phyloP scores from a whole-genome alignment of 1,284 basidiomycete species.

The Entoloma clypeatum region DNA sequence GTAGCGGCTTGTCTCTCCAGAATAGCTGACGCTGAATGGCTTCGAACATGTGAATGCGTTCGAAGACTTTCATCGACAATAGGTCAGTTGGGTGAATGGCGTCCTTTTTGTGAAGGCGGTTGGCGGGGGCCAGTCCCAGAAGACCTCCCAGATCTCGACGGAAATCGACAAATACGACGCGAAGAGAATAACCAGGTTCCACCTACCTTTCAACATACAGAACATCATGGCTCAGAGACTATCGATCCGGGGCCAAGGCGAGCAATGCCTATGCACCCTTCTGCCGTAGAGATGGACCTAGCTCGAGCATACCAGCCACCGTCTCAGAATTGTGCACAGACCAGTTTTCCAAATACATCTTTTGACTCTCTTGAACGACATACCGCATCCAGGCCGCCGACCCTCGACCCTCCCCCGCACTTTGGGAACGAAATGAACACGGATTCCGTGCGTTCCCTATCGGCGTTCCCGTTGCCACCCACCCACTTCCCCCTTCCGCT shows the following conservation, averaged over 20 bases:
- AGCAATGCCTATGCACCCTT: neutral
- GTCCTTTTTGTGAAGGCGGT: slow-evolving; percentile 67
- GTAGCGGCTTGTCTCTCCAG: slow-evolving; percentile 62
- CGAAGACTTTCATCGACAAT: slow-evolving; percentile 61
- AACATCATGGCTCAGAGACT: slow-evolving; percentile 7
- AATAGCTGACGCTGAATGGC: slow-evolving; percentile 75
- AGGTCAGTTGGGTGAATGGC: slow-evolving; percentile 67
- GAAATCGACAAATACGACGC: slow-evolving; percentile 11
- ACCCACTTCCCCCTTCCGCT: slow-evolving; percentile 65
- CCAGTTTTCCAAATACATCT: slow-evolving; percentile 4
- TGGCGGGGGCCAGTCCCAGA: slow-evolving; percentile 59
- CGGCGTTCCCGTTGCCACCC: slow-evolving; percentile 68
- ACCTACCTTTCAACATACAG: slow-evolving; percentile 4
- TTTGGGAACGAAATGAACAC: slow-evolving; percentile 28
- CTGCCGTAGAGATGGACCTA: slow-evolving; percentile 18
- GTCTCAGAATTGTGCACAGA: slow-evolving; percentile 11
- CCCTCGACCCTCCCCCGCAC: slow-evolving; percentile 15
- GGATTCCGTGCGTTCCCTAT: slow-evolving; percentile 61
- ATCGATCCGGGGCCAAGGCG: too few species aligned
- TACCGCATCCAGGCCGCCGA: slow-evolving; percentile 11
- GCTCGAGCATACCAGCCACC: slow-evolving; percentile 15
- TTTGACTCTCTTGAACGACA: neutral
- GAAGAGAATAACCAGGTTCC: slow-evolving; percentile 10
- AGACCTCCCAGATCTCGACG: slow-evolving; percentile 44
- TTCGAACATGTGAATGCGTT: slow-evolving; percentile 64